Conservation (phyloP, 2,329 filamentous ascomycete genomes). For the Arthrinium puccinioides region DNA sequence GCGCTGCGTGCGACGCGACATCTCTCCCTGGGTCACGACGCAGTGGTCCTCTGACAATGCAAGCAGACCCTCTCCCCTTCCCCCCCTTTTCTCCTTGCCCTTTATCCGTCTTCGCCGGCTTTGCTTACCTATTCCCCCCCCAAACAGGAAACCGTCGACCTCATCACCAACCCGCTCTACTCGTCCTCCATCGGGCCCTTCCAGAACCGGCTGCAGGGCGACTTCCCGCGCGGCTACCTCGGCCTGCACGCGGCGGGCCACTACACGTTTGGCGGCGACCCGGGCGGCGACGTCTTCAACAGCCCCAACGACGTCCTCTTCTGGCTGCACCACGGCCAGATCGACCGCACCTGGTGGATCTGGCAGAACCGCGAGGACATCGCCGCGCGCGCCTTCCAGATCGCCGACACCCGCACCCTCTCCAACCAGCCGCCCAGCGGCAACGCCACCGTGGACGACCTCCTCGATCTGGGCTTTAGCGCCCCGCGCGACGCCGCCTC, state of each 20-base stretch:
- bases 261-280: conserved; percentile 27
- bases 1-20: conserved; percentile 9
- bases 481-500: background rate
- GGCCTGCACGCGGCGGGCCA: conserved; percentile 25
- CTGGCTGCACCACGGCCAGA: conserved; percentile 1
- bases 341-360: conserved; percentile 5
- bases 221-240: conserved; percentile 2
- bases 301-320: conserved; percentile 2
- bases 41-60: conserved; percentile 15
- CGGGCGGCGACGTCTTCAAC: conserved; percentile 14
- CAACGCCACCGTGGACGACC: conserved; percentile 16
- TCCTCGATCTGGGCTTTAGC: conserved; percentile 11
- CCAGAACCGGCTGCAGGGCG: conserved; percentile 6
- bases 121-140: background rate
- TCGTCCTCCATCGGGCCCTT: conserved; percentile 5
- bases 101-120: background rate
- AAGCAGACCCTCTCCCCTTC: background rate
- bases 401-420: conserved; percentile 15
- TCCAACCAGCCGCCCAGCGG: conserved; percentile 12
- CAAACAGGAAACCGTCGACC: conserved; percentile 9
- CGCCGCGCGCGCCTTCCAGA: conserved; percentile 6
- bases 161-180: conserved; percentile 14
- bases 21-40: conserved; percentile 7
- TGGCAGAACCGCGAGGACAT: conserved; percentile 11
- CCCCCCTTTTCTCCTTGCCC: background rate